Base-by-base conservation (phyloP, 805 yeast species). In the Ogataea parapolymorpha region DNA sequence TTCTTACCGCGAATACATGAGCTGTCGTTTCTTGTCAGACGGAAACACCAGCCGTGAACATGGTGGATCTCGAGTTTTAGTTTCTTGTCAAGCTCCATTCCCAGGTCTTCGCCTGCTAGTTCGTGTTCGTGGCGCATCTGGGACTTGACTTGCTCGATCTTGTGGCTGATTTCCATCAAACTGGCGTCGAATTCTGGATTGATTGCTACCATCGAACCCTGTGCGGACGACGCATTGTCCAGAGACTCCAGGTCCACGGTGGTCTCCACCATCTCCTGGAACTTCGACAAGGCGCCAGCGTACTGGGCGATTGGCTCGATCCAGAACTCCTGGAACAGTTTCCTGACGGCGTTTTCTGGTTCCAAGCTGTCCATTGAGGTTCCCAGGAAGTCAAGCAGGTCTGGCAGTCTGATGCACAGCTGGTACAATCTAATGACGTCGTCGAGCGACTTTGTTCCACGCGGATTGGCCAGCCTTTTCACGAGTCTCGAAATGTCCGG, bases 381-480 rank as follows among this genome's bases (percentile, higher is more conserved):
- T 15, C 66, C 67, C 37, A 90, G 62, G 38, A 75, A 66, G 2
- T 74, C 72, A 16, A 80, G 59, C 25, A 88, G 68, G 18, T 79
- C 85, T 2, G 96, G 96, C 10, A 93, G 61, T 38, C 77, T 73
- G 25, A 78, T 61, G 11, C 83, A 77, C 45, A 91, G 74, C 62
- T 90, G 96, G 58, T 91, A 93, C 29, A 91, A 71, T 51, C 95
- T 74, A 17, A 93, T 83, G 13, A 93, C 91, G 56, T 93, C 97
- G 56, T 90, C 97, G 44, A 93, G 69, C 41, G 77, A 77, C 22
- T 88, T 85, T 25, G 64, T 64, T 4, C 65, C 49, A 16, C 49
- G 56, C n/a, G 47, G 41, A 5, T 70, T 66, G 27, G 63, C 64
- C 27, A 91, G 69, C 59, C 84, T 86, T 58, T 86, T 85, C 17